These are phyloP conservation scores for Bipolaris sorokiniana DNA, from an alignment of 2,329 filamentous ascomycete genomes.

Conservation along the genomic window DNA sequence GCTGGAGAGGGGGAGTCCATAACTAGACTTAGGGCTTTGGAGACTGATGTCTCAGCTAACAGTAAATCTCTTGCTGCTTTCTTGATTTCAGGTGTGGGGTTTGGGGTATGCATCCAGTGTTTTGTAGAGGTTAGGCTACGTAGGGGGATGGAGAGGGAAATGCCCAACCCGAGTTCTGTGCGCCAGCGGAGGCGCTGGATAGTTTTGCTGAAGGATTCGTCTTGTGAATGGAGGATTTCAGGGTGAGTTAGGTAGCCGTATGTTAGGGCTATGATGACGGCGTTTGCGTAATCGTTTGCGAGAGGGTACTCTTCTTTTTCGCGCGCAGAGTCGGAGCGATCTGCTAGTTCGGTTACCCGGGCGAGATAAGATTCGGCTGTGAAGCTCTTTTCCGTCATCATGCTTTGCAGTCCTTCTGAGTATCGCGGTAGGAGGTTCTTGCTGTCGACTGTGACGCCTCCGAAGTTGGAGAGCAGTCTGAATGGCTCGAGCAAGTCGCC, in stretches of 20 bases:
- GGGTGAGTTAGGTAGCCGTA: slow-evolving; percentile 42
- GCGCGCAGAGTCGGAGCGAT: slow-evolving; percentile 27
- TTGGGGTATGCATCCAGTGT: slow-evolving; percentile 20
- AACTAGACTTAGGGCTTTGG: slow-evolving; percentile 33
- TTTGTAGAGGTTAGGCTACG: slow-evolving; percentile 8
- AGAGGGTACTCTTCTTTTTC: slow-evolving; percentile 21
- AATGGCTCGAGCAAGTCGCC: slow-evolving; percentile 44
- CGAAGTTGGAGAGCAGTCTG: slow-evolving; percentile 33
- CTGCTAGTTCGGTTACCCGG: slow-evolving; percentile 24
- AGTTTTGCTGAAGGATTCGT: slow-evolving; percentile 24
- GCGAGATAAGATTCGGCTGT: slow-evolving; percentile 26
- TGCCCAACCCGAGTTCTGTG: slow-evolving; percentile 35
- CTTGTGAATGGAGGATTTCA: slow-evolving; percentile 34
- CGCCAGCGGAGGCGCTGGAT: slow-evolving; percentile 42
- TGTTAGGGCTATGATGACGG: slow-evolving; percentile 39
- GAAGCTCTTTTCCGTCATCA: slow-evolving; percentile 26
- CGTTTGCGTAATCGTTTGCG: slow-evolving; percentile 32
- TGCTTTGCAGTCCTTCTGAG: slow-evolving; percentile 26
- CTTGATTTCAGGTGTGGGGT: not conserved
- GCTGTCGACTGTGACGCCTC: slow-evolving; percentile 24
- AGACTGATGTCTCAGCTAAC: slow-evolving; percentile 31
- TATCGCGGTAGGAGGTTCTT: slow-evolving; percentile 35
- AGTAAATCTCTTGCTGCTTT: slow-evolving; percentile 28
- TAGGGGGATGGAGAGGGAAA: slow-evolving; percentile 26
- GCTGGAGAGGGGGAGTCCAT: slow-evolving; percentile 37